phyloP scores from a whole-genome alignment of 805 yeast species.

The Metschnikowia vanudenii region DNA sequence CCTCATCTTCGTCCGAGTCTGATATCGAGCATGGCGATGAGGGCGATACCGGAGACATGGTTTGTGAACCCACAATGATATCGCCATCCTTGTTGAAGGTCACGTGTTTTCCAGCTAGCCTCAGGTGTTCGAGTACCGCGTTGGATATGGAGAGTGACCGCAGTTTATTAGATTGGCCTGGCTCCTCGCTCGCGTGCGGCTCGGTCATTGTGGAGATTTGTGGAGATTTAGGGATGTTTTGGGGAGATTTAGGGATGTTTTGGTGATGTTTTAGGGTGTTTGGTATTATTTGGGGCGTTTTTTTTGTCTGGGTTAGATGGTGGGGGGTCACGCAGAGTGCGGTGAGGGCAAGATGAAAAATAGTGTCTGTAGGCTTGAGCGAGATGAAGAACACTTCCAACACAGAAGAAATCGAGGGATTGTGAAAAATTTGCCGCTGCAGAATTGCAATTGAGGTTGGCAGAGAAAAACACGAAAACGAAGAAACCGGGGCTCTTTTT shows the following conservation, averaged over 20 bases:
- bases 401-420: no score
- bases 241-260: no score
- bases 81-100: slow-evolving; percentile 19
- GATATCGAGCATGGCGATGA: slow-evolving; percentile 13
- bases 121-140: slow-evolving; percentile 25
- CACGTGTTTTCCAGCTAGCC: slow-evolving; percentile 23
- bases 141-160: slow-evolving; percentile 27
- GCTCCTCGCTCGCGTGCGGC: neutral
- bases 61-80: slow-evolving; percentile 16
- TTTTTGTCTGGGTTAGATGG: no score
- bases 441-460: no score
- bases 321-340: no score
- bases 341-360: no score
- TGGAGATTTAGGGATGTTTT: neutral
- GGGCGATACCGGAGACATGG: slow-evolving; percentile 12
- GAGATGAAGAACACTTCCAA: no score
- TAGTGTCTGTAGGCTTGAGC: no score
- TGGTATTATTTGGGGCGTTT: no score
- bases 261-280: no score
- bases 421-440: no score
- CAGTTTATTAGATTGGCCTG: slow-evolving; percentile 4
- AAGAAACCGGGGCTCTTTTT: neutral
- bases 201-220: neutral
- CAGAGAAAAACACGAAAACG: no score
- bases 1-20: slow-evolving; percentile 16